Evolutionary conservation across 192 early-diverging fungal species (phyloP).

Genomic region (Rhizophagus clarus): DNA sequence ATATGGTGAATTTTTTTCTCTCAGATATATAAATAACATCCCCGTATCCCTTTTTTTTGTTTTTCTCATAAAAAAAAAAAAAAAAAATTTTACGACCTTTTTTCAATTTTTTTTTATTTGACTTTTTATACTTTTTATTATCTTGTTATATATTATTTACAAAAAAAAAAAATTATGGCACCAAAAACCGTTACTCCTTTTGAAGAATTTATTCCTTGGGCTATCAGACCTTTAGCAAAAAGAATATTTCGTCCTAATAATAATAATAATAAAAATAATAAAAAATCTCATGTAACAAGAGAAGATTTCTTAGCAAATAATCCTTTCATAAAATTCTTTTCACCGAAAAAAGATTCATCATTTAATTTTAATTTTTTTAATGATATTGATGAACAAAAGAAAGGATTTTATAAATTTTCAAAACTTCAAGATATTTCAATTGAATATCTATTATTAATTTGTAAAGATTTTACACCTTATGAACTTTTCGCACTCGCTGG

Average conservation of each 20-base stretch:
- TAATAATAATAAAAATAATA: too few relatives aligned
- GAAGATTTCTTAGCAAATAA: neutral
- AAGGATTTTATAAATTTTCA: neutral
- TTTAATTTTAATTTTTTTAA: neutral
- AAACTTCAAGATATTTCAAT: neutral
- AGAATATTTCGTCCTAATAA: neutral
- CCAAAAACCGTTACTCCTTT: neutral
- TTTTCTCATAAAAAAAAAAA: too few relatives aligned
- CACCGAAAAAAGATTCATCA: neutral
- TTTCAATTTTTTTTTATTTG: too few relatives aligned
- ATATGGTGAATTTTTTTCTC: too few relatives aligned
- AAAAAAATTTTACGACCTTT: too few relatives aligned
- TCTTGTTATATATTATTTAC: too few relatives aligned
- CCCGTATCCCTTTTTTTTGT: too few relatives aligned
- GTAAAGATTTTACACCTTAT: constrained; percentile 7
- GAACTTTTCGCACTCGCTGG: neutral
- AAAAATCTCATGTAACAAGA: neutral
- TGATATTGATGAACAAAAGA: neutral
- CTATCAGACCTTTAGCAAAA: neutral
- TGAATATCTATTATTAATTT: neutral
- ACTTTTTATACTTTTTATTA: too few relatives aligned
- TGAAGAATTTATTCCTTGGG: neutral
- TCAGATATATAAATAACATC: too few relatives aligned
- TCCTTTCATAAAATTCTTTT: neutral
- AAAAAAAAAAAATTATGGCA: neutral